Evolutionary conservation across 495 filamentous ascomycete species (phyloP), one percentile per base, ranked within the genome.

Genomic region (Cryomyces minteri): DNA sequence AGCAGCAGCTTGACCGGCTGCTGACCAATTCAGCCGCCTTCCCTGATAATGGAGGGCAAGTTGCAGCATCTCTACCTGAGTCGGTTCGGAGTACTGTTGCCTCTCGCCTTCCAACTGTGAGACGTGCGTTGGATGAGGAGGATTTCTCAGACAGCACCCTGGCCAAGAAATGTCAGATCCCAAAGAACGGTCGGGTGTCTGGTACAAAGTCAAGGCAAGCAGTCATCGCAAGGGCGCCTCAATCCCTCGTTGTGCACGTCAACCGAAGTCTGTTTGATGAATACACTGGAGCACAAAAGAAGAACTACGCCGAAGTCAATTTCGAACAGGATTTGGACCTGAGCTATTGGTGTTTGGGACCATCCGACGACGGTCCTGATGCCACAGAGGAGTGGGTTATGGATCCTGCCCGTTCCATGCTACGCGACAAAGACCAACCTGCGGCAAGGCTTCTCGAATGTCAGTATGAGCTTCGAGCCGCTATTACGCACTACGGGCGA

Each of bases 251-350:
- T 0, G 66, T 94, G 4, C 92, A 99, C 58, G 67, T 96, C 52
- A 95, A 96, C 54, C 75, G 92, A 6, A 95, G 87, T 47, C 65
- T 88, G 0, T 95, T 94, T 50, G 82, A 96, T 51, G 84, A 94
- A 49, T 59, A 59, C 32, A 92, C 80, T 0, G 84, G 84, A 0
- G 63, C 70, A 47, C 70, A 84, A 59, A 74, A 68, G 51, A 99
- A 99, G 62, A 95, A 96, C 48, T 71, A 74, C 46, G 79, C 87
- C 0, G 64, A 66, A 0, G 82, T 99, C 18, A 62, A 64, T 18
- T 96, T 92, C 54, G 87, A 87, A 0, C 69, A 64, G 46, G 55
- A 51, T 2, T 62, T 99, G 4, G 78, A 94, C 57, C 60, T 99
- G 5, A 74, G 73, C 2, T 65, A 74, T 11, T 90, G 90, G 84